Conservation (phyloP, 495 filamentous ascomycete species). For the Arthonia radiata region DNA sequence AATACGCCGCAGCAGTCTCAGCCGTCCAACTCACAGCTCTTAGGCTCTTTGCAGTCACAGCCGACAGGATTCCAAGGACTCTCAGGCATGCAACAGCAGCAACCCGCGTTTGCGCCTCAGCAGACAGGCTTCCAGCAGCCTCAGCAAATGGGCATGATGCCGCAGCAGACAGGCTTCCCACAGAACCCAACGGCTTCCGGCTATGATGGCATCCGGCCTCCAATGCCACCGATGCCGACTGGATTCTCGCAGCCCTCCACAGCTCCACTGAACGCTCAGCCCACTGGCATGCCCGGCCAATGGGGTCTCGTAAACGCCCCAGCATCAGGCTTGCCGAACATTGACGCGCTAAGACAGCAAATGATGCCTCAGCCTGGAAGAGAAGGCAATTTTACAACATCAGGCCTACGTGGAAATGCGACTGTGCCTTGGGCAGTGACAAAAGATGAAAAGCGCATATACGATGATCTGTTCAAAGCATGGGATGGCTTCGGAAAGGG, state of each 20-base stretch:
- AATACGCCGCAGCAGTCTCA: slow-evolving; percentile 68
- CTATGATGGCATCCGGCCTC: slow-evolving; percentile 55
- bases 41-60: slow-evolving; percentile 33
- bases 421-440: slow-evolving; percentile 96
- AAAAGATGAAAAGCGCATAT: slow-evolving; percentile 94
- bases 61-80: slow-evolving; percentile 17
- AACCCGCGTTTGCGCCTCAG: slow-evolving; percentile 20
- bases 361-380: slow-evolving; percentile 97
- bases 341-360: slow-evolving; percentile 75
- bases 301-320: slow-evolving; percentile 97
- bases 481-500: slow-evolving; percentile 95
- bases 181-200: no score
- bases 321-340: slow-evolving; percentile 69
- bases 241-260: slow-evolving; percentile 49
- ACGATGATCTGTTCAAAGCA: slow-evolving; percentile 82
- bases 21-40: slow-evolving; percentile 47
- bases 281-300: slow-evolving; percentile 88
- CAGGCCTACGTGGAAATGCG: slow-evolving; percentile 75
- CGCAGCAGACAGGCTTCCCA: slow-evolving; percentile 24
- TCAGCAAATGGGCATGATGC: slow-evolving; percentile 16
- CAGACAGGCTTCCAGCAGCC: slow-evolving; percentile 23
- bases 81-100: no score
- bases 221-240: slow-evolving; percentile 88
- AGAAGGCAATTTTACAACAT: slow-evolving; percentile 65
- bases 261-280: slow-evolving; percentile 60